Evolutionary conservation across 225 moss, liverwort and hornwort genomes (phyloP), one percentile per base, ranked within the genome.

Genomic region (Pseudisothecium myosuroides): DNA sequence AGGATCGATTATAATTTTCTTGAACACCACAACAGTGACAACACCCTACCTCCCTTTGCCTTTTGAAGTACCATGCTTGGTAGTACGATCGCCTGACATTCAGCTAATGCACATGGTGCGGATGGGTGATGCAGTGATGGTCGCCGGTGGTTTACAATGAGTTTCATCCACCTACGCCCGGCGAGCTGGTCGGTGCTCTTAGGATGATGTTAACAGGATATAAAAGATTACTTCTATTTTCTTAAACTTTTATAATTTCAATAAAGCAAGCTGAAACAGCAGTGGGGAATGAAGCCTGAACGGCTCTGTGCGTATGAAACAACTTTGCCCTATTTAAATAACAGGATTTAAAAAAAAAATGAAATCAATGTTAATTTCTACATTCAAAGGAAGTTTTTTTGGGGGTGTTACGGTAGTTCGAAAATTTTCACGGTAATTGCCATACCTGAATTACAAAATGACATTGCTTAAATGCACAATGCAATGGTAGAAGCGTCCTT

Each of bases 391-490:
- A 72, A 23, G 1, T 23, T 27, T 1, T 15, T 72, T 72, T 71
- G 1, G 0, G 2, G 5, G 1, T 14, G 5, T 5, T 41, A 14
- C 0, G 0, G 5, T 14, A 26, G 14, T 41, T 71, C 5, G 5
- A 7, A 43, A 27, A 0, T 41, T 26, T 71, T 71, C 7, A 14
- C 1, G 2, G 4, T 41, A 41, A 27, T 27, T 12, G 1, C 5
- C 3, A 41, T 26, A 41, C 1, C 0, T 26, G 5, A 43, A 41
- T 27, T 8, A 71, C 12, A 15, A 41, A 41, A 41, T 43, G 9
- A 9, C 4, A 43, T 26, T 41, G 15, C 41, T 43, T 41, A 41
- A 41, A 27, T 41, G 41, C 9, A 41, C 4, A 5, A 43, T 15
- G 41, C 9, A 27, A 43, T 71, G 15, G 71, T 2, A 41, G 0